Percentiles rank a stretch among this genome's conserved stretches.
phyloP scores from a whole-genome alignment of 129 eudicot species.

The Helianthus annuus region DNA sequence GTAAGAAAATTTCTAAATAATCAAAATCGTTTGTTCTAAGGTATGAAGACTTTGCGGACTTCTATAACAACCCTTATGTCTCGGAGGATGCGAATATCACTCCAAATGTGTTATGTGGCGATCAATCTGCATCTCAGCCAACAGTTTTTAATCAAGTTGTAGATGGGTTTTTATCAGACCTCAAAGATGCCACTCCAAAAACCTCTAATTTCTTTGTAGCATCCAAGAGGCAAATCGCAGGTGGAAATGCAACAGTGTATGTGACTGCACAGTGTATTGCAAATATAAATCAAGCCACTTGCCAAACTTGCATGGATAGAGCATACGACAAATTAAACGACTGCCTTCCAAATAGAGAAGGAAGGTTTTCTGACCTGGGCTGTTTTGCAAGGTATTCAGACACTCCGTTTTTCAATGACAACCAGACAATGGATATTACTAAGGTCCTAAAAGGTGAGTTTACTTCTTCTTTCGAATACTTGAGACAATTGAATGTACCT shows the following conservation, averaged over 20 bases:
- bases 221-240: constrained; percentile 31
- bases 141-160: constrained; percentile 35
- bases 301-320: constrained; percentile 50
- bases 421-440: constrained; percentile 51
- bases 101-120: constrained; percentile 49
- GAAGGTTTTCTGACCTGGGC: constrained; percentile 52
- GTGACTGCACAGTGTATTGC: constrained; percentile 55
- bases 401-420: constrained; percentile 24
- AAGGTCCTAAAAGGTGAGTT: constrained; percentile 50
- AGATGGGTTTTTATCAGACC: constrained; percentile 36
- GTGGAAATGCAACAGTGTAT: constrained; percentile 41
- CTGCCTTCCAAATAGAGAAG: constrained; percentile 61
- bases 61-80: constrained; percentile 33
- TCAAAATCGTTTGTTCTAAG: constrained; percentile 22
- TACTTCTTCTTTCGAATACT: background rate
- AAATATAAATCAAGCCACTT: constrained; percentile 26
- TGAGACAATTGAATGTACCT: background rate
- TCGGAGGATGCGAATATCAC: constrained; percentile 42
- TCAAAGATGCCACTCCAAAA: constrained; percentile 55
- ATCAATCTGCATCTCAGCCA: constrained; percentile 42
- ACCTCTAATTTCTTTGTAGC: constrained; percentile 51
- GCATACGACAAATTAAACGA: constrained; percentile 39
- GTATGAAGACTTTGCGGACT: constrained; percentile 54
- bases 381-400: constrained; percentile 65
- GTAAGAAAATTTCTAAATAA: background rate